Base-by-base conservation (phyloP, 129 eudicot genomes). In the Flaveria trinervia region DNA sequence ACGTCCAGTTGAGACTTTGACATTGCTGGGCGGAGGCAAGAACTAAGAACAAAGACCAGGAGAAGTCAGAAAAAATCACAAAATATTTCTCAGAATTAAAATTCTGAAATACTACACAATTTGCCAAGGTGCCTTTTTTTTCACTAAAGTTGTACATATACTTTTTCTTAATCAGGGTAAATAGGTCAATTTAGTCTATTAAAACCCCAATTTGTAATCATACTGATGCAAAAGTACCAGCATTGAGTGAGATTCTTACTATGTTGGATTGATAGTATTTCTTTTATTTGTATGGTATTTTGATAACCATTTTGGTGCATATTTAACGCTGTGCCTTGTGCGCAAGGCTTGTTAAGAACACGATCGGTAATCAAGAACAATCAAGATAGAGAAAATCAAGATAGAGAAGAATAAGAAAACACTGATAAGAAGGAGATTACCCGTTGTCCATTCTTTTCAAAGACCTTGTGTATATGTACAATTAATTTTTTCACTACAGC, bases 41-140 rank as follows among this genome's bases (percentile, higher is more conserved):
- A 36, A 5, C 13, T 64, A 80, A 65, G 51, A 65, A 73, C 75
- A 56, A 45, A 43, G 69, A 66, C 23, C 2, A 23, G 22, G 60
- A 30, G 9, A 46, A 28, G 20, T 17, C 5, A 5, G 20, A 25
- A 50, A 33, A 73, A 65, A 26, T 44, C 20, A 54, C 43, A 66
- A 44, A 23, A 59, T 78, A 68, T 55, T 20, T 44, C 68, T 62
- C 36, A 57, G 76, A 44, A 59, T 77, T 44, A 56, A 70, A 28
- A 68, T 41, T 55, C 44, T 68, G 74, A 43, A 79, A 72, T 50
- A 72, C 15, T 73, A 80, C 70, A 69, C 49, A 49, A 65, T 64
- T 5, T 68, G 45, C 26, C 28, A 44, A 52, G 62, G 67, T 67
- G 22, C 79, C 70, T 30, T 33, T 6, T 71, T 55, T 12, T 79